Evolutionary conservation across 192 early-diverging fungal species (phyloP).

Genomic region (Coemansia sp.): DNA sequence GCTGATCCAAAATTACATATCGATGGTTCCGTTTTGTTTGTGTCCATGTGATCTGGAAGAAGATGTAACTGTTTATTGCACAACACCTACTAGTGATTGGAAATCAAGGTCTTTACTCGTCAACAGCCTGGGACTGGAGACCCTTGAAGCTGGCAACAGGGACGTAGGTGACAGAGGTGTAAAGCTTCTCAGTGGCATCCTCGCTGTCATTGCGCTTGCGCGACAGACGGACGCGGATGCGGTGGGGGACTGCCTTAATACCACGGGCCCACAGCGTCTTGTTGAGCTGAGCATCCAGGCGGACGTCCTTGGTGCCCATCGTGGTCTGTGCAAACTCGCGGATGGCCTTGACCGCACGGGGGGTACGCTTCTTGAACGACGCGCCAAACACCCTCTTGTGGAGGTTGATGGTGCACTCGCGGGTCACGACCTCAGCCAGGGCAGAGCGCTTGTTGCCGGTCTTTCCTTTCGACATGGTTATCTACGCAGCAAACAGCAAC

Average conservation of each 20-base stretch:
- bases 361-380: slow-evolving; percentile 97
- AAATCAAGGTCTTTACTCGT: slow-evolving; percentile 53
- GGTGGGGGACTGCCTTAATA: slow-evolving; percentile 92
- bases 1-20: background rate
- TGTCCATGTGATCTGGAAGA: background rate
- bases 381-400: slow-evolving; percentile 86
- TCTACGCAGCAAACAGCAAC: slow-evolving; percentile 7
- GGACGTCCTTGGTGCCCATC: slow-evolving; percentile 97
- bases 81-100: background rate
- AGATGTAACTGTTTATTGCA: background rate
- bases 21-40: background rate
- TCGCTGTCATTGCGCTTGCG: slow-evolving; percentile 98
- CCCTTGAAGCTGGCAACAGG: slow-evolving; percentile 89
- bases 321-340: slow-evolving; percentile 84
- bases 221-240: slow-evolving; percentile 91
- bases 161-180: slow-evolving; percentile 90
- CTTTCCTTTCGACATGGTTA: slow-evolving; percentile 75
- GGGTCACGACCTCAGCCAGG: slow-evolving; percentile 87
- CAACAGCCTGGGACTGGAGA: slow-evolving; percentile 67
- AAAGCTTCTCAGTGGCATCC: slow-evolving; percentile 95
- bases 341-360: slow-evolving; percentile 92
- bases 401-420: slow-evolving; percentile 99
- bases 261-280: slow-evolving; percentile 92
- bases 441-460: slow-evolving; percentile 74
- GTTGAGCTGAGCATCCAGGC: slow-evolving; percentile 94